Conservation (phyloP, 176 grass and related monocot species). For the Musa troglodytarum region DNA sequence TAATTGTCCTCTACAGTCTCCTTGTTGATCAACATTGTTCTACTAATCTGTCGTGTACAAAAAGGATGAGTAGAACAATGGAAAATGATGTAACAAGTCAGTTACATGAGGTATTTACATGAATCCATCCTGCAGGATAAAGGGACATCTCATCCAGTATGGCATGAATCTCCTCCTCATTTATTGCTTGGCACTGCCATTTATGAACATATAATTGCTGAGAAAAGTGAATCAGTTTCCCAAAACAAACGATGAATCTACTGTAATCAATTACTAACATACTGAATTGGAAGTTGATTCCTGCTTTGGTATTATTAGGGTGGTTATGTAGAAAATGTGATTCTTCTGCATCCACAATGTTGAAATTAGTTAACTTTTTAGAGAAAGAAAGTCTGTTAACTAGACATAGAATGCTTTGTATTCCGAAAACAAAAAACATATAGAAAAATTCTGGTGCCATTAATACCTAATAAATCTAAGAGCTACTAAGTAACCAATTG, state of each 20-base stretch:
- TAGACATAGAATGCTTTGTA: too few species aligned
- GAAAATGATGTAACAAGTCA: neutral
- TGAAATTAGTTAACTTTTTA: conserved; percentile 16
- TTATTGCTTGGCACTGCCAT: conserved; percentile 74
- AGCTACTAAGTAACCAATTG: neutral
- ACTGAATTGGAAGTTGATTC: conserved; percentile 90
- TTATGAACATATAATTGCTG: neutral
- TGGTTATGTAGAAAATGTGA: conserved; percentile 76
- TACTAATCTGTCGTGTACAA: neutral
- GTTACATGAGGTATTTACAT: conserved; percentile 38
- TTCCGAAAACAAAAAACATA: neutral
- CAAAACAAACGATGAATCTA: neutral
- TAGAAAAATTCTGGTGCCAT: conserved; percentile 2
- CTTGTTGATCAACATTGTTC: too few species aligned
- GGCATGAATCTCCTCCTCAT: conserved; percentile 91
- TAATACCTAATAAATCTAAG: neutral
- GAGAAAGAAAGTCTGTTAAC: conserved; percentile 4
- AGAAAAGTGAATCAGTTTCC: neutral
- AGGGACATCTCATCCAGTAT: conserved; percentile 78
- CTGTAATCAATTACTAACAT: conserved; percentile 41
- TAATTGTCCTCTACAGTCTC: too few species aligned
- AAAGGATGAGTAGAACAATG: neutral
- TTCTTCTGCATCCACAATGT: conserved; percentile 38
- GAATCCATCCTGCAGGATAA: conserved; percentile 91
- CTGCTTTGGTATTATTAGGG: conserved; percentile 86